Evolutionary conservation across 2,329 filamentous ascomycete genomes (phyloP).

Genomic region (Chrysoporthe cubensis): DNA sequence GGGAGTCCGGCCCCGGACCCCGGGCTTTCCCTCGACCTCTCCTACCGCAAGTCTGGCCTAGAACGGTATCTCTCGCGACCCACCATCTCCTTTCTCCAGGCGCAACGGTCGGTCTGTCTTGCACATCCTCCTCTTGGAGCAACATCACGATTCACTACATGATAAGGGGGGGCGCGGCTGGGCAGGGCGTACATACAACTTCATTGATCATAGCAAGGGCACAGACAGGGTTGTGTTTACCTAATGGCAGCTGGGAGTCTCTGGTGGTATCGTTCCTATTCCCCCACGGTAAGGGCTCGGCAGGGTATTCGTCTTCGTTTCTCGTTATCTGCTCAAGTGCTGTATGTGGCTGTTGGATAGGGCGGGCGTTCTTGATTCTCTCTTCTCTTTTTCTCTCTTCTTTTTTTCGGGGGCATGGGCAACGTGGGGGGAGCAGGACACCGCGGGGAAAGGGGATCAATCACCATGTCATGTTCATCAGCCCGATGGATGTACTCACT

Average conservation of each 20-base stretch:
- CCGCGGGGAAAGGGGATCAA: not conserved
- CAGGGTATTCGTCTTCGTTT: slow-evolving; percentile 14
- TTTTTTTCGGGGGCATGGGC: slow-evolving; percentile 18
- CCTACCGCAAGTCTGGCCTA: slow-evolving; percentile 10
- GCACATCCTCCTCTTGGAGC: not conserved
- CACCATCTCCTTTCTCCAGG: slow-evolving; percentile 17
- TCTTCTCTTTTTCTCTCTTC: not conserved
- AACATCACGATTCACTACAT: slow-evolving; percentile 17
- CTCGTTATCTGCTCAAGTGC: slow-evolving; percentile 12
- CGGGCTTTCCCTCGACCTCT: not conserved
- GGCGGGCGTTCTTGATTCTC: slow-evolving; percentile 17
- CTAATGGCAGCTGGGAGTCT: slow-evolving; percentile 22
- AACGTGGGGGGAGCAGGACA: slow-evolving; percentile 1
- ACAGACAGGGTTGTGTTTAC: slow-evolving; percentile 16
- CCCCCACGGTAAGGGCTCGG: slow-evolving; percentile 14
- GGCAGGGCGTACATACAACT: slow-evolving; percentile 16
- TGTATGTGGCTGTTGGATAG: slow-evolving; percentile 18
- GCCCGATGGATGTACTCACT: not conserved
- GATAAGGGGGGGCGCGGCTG: slow-evolving; percentile 11
- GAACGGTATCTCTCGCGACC: slow-evolving; percentile 27
- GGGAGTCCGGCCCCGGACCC: not conserved
- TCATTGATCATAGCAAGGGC: slow-evolving; percentile 20
- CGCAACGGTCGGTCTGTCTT: slow-evolving; percentile 20
- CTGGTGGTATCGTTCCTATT: slow-evolving; percentile 22
- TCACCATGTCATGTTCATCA: slow-evolving; percentile 18